Evolutionary conservation across 2,329 filamentous ascomycete genomes (phyloP).

Genomic region (Geosmithia morbida): DNA sequence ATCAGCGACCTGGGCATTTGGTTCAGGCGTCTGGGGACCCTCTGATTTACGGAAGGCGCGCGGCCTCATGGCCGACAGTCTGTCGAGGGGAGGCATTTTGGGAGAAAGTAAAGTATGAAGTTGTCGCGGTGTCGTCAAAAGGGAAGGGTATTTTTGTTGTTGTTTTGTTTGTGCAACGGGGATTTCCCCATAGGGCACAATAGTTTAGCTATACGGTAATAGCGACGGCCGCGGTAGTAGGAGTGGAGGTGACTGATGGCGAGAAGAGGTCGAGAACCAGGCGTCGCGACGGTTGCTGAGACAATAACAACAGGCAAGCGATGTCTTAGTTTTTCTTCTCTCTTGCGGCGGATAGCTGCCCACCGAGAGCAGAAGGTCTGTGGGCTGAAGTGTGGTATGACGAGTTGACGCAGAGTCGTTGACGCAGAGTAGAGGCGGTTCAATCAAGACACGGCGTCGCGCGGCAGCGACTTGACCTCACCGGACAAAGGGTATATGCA

Average conservation of each 20-base stretch:
- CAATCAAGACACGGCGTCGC: too few species aligned
- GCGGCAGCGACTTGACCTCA: too few species aligned
- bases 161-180: background rate
- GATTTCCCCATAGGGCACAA: too few species aligned
- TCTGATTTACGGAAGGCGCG: constrained; percentile 24
- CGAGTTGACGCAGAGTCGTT: too few species aligned
- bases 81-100: constrained; percentile 31
- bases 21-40: constrained; percentile 37
- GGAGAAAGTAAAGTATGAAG: constrained; percentile 6
- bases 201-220: too few species aligned
- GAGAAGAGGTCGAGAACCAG: background rate
- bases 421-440: too few species aligned
- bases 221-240: too few species aligned
- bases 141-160: background rate
- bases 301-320: background rate
- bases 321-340: background rate
- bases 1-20: constrained; percentile 15
- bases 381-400: too few species aligned
- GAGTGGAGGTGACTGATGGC: background rate
- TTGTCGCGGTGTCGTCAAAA: background rate
- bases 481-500: too few species aligned
- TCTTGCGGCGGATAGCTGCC: too few species aligned
- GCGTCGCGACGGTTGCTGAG: background rate
- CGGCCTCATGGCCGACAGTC: constrained; percentile 27
- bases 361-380: too few species aligned